Percentiles rank a stretch among this genome's conserved stretches.
These are phyloP conservation scores for Aspergillus heteromorphus DNA, from an alignment of 495 filamentous ascomycete genomes.

Conservation along the genomic window DNA sequence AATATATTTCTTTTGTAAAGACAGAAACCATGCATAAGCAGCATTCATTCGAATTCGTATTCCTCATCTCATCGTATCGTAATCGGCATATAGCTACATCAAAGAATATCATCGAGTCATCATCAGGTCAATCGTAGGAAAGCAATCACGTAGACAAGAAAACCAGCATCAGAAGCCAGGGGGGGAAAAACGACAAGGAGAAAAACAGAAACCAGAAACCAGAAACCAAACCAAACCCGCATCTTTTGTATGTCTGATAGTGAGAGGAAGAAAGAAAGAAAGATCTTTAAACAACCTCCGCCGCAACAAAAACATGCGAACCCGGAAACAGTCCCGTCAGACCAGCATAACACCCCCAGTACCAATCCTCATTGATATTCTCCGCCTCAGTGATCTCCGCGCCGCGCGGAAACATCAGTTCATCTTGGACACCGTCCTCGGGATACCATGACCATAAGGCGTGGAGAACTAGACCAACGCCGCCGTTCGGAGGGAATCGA, in stretches of 20 bases:
- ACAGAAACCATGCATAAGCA: too few relatives aligned
- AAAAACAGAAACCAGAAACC: background rate
- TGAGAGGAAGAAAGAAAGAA: too few relatives aligned
- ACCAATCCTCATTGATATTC: constrained; percentile 86
- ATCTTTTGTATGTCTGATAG: too few relatives aligned
- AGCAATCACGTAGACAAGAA: too few relatives aligned
- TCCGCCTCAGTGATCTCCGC: constrained; percentile 76
- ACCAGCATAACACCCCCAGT: constrained; percentile 73
- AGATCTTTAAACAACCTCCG: constrained; percentile 32
- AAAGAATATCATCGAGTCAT: too few relatives aligned
- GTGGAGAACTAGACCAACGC: constrained; percentile 53
- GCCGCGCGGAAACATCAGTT: constrained; percentile 75
- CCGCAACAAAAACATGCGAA: constrained; percentile 53
- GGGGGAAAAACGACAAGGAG: too few relatives aligned
- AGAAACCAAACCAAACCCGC: background rate
- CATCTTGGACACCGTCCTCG: constrained; percentile 54
- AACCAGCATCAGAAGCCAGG: too few relatives aligned
- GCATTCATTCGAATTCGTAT: too few relatives aligned
- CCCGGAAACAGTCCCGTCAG: constrained; percentile 70
- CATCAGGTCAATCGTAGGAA: too few relatives aligned
- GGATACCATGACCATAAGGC: constrained; percentile 75
- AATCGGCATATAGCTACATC: too few relatives aligned
- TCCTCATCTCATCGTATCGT: too few relatives aligned
- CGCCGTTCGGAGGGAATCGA: constrained; percentile 66
- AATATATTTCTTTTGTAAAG: too few relatives aligned